phyloP scores from a whole-genome alignment of 306 rosid species.

The Rosa rugosa region DNA sequence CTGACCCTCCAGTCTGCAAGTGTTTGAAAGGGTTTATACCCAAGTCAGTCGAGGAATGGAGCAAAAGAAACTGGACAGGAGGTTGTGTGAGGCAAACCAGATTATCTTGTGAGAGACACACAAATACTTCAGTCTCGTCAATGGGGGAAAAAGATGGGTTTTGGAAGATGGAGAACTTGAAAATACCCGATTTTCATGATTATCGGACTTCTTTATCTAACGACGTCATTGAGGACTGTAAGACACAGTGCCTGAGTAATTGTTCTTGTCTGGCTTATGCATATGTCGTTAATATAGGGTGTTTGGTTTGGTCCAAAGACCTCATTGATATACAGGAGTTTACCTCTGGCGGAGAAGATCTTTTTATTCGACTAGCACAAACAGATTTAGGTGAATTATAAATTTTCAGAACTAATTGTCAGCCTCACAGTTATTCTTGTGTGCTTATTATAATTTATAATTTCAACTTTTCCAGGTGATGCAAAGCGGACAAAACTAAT shows the following conservation, averaged over 20 bases:
- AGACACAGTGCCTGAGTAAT: constrained; percentile 18
- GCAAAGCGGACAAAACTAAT: not conserved
- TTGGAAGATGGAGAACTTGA: constrained; percentile 3
- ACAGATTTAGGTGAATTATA: constrained; percentile 33
- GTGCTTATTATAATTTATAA: not conserved
- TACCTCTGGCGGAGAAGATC: not conserved
- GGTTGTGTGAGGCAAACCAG: too few relatives aligned
- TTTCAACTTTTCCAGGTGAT: not conserved
- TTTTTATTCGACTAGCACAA: constrained; percentile 25
- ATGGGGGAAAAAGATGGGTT: constrained; percentile 1
- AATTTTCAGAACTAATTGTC: too few relatives aligned
- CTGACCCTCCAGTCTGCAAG: too few relatives aligned
- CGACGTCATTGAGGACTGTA: not conserved
- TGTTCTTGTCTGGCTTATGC: constrained; percentile 32
- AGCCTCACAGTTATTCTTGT: too few relatives aligned
- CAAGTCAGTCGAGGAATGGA: too few relatives aligned
- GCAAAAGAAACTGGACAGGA: too few relatives aligned
- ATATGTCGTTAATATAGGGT: not conserved
- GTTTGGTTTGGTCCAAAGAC: constrained; percentile 21
- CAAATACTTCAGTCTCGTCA: not conserved
- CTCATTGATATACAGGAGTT: constrained; percentile 20
- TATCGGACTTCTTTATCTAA: not conserved
- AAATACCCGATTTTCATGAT: constrained; percentile 26
- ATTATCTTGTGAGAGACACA: not conserved
- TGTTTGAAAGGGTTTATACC: too few relatives aligned